Conservation (phyloP, 768 basidiomycete species). For the Amanita subjunquillea region DNA sequence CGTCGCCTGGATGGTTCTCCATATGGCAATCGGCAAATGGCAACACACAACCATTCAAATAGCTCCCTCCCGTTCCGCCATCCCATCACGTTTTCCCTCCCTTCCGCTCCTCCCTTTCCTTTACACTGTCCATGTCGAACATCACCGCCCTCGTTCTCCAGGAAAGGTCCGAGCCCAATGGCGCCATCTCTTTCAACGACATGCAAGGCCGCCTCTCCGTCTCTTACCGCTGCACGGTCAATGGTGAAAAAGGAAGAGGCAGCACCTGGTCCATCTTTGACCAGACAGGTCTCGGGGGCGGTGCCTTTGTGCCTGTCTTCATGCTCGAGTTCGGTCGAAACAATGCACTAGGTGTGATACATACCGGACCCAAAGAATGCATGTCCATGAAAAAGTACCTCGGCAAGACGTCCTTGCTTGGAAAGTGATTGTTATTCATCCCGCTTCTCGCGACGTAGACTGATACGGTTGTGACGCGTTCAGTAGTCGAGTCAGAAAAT, state of each 20-base stretch:
- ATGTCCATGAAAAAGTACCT: slow-evolving; percentile 47
- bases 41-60: slow-evolving; percentile 1
- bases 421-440: slow-evolving; percentile 20
- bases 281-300: slow-evolving; percentile 18
- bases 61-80: not conserved
- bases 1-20: slow-evolving; percentile 3
- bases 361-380: slow-evolving; percentile 23
- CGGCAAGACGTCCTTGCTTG: slow-evolving; percentile 29
- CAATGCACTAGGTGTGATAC: slow-evolving; percentile 42
- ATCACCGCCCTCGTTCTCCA: slow-evolving; percentile 56
- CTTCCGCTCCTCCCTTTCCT: not conserved
- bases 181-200: slow-evolving; percentile 51
- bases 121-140: slow-evolving; percentile 28
- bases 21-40: slow-evolving; percentile 3
- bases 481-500: slow-evolving; percentile 39
- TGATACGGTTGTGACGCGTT: not conserved
- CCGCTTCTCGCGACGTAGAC: not conserved
- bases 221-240: slow-evolving; percentile 35
- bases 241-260: slow-evolving; percentile 27
- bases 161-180: slow-evolving; percentile 44
- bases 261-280: slow-evolving; percentile 47
- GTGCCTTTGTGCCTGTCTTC: slow-evolving; percentile 25
- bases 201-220: slow-evolving; percentile 50
- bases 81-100: not conserved
- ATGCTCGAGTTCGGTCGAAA: slow-evolving; percentile 41